Evolutionary conservation across 768 basidiomycete genomes (phyloP).

Genomic region (Collybia sp.): DNA sequence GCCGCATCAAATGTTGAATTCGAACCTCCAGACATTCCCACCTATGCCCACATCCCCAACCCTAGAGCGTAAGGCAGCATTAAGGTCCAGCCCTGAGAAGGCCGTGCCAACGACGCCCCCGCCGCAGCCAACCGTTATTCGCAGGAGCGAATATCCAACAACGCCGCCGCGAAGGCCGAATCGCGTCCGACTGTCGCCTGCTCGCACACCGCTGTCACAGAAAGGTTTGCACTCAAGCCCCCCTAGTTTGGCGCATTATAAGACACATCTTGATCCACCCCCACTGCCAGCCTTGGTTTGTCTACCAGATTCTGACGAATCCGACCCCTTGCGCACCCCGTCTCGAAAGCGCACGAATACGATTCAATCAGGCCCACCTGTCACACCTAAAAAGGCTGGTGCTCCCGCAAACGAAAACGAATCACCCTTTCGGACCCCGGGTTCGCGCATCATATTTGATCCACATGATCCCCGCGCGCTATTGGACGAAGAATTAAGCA

Average conservation of each 20-base stretch:
- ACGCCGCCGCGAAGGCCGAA: constrained; percentile 29
- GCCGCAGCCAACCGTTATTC: not conserved
- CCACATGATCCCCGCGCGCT: constrained; percentile 67
- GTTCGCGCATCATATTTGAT: constrained; percentile 52
- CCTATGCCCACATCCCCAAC: constrained; percentile 46
- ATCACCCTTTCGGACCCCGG: constrained; percentile 46
- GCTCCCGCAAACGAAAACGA: constrained; percentile 10
- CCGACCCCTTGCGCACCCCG: not conserved
- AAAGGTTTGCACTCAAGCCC: constrained; percentile 70
- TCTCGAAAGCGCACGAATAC: constrained; percentile 24
- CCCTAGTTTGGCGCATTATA: constrained; percentile 63
- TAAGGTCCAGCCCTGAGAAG: constrained; percentile 10
- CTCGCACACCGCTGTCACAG: constrained; percentile 65
- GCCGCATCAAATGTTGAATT: too few species aligned
- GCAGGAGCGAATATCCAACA: constrained; percentile 19
- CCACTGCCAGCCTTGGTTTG: constrained; percentile 26
- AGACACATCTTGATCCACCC: constrained; percentile 63
- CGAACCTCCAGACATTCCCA: constrained; percentile 30
- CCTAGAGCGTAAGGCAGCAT: constrained; percentile 26
- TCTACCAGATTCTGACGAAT: too few species aligned
- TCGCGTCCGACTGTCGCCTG: constrained; percentile 44
- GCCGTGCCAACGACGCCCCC: constrained; percentile 4
- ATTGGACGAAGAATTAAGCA: constrained; percentile 68
- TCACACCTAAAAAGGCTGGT: constrained; percentile 31
- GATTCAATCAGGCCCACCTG: constrained; percentile 20